These are phyloP conservation scores for Solanum bukasovii DNA, from an alignment of 257 asterid genomes.

Conservation along the genomic window DNA sequence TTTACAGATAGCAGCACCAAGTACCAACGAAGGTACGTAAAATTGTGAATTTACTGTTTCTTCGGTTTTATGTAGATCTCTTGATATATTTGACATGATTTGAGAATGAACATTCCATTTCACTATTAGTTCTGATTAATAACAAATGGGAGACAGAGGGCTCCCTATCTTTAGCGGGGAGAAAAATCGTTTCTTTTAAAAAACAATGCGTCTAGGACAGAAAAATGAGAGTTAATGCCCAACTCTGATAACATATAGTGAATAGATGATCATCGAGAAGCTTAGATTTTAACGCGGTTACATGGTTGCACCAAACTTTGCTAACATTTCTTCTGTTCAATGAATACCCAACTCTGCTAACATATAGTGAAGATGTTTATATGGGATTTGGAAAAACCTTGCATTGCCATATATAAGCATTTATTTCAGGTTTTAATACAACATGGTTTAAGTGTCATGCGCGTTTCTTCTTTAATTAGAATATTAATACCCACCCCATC, in stretches of 20 bases:
- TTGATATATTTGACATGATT: not conserved
- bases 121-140: not conserved
- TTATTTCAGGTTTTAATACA: not conserved
- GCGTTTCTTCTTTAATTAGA: not conserved
- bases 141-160: not conserved
- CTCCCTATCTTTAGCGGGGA: not conserved
- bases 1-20: conserved; percentile 88
- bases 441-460: not conserved
- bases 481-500: not conserved
- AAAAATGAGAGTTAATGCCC: not conserved
- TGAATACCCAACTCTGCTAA: not conserved
- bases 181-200: not conserved
- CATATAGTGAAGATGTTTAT: not conserved
- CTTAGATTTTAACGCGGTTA: not conserved
- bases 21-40: conserved; percentile 57
- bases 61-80: not conserved
- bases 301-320: not conserved
- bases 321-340: not conserved
- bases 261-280: not conserved
- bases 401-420: not conserved
- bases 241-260: not conserved
- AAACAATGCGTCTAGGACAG: not conserved
- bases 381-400: not conserved
- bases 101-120: not conserved
- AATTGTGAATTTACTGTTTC: not conserved